Evolutionary conservation across 176 grass and related monocot genomes (phyloP), one percentile per base, ranked within the genome.

Genomic region (Pharus latifolius): DNA sequence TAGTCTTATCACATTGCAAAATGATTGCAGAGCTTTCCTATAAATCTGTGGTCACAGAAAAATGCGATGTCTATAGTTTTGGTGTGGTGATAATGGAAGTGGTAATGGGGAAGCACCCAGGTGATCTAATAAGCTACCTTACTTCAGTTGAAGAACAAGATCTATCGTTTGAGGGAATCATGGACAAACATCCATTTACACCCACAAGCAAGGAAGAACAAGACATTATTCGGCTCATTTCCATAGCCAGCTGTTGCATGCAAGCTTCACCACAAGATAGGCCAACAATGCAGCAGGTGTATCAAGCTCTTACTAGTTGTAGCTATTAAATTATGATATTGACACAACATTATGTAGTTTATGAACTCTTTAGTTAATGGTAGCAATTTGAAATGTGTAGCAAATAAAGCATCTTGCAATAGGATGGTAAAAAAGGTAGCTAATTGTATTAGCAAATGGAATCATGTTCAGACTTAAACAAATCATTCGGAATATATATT

Each of bases 281-380:
- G 38, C 71, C 56, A 61, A 74, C 56, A 35, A 74, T 74, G 71
- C 56, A 26, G 3, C 6, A 61, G 31, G 69, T 72, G 17, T 57
- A 40, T 42, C 23, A 26, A 56, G 30, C 19, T 10, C 65, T 69
- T 67, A 14, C 25, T 24, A 28, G 26, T 15, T 45, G 24, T 27
- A 45, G 38, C 8, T 17, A 30, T 67, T 14, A 63, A 43, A 44
- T 44, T 16, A n/a, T n/a, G n/a, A n/a, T n/a, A n/a, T n/a, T n/a
- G n/a, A n/a, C n/a, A n/a, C n/a, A n/a, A n/a, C n/a, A n/a, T n/a
- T n/a, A n/a, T n/a, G n/a, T n/a, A n/a, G n/a, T n/a, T n/a, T n/a
- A n/a, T n/a, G n/a, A n/a, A n/a, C n/a, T n/a, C n/a, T n/a, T n/a
- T n/a, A n/a, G n/a, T n/a, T n/a, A n/a, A n/a, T n/a, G n/a, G n/a